A percentile compares a stretch with the other conserved stretches of the same genome.
These are phyloP conservation scores for Physcomitrium patens DNA, from an alignment of 225 moss, liverwort and hornwort genomes.

Conservation along the genomic window DNA sequence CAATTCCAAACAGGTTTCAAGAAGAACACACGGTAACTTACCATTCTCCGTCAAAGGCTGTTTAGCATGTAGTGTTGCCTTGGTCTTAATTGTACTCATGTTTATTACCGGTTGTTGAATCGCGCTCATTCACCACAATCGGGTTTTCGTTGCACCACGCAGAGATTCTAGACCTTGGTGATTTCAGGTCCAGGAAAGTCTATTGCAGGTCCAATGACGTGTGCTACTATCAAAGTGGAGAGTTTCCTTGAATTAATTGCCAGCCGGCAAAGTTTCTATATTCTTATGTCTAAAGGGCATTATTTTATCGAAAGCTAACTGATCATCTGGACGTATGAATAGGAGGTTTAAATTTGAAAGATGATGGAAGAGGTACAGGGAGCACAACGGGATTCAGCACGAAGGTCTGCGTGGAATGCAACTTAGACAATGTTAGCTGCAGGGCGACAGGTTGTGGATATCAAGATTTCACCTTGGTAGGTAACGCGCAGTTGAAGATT, in stretches of 20 bases:
- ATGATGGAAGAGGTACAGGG: conserved; percentile 38
- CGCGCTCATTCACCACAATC: no score
- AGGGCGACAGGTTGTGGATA: conserved; percentile 50
- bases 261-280: background rate
- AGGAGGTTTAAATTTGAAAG: conserved; percentile 46
- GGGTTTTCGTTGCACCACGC: no score
- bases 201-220: background rate
- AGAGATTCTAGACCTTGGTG: no score
- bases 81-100: no score
- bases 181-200: no score
- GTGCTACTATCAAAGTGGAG: background rate
- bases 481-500: conserved; percentile 39
- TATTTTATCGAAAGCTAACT: conserved; percentile 7
- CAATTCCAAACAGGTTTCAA: conserved; percentile 36
- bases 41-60: background rate
- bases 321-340: conserved; percentile 9
- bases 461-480: conserved; percentile 32
- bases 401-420: conserved; percentile 48
- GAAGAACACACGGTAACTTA: conserved; percentile 45
- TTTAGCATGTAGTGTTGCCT: background rate
- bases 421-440: conserved; percentile 41
- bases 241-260: no score
- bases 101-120: no score
- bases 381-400: conserved; percentile 34
- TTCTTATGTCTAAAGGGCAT: background rate